Conservation (phyloP, 2,329 filamentous ascomycete species). For the Aspergillus oerlinghausenensis region DNA sequence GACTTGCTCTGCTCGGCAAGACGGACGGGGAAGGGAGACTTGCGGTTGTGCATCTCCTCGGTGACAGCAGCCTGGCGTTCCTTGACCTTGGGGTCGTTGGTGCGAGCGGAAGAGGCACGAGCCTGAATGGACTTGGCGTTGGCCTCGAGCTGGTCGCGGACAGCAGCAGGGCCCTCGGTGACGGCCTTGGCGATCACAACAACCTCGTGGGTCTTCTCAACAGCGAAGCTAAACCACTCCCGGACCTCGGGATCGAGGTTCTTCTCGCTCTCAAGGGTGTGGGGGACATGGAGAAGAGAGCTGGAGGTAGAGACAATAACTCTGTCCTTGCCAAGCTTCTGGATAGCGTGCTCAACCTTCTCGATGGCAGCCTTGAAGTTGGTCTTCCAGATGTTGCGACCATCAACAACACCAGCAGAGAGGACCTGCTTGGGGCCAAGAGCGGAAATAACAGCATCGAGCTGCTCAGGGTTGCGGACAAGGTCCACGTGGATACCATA, state of each 20-base stretch:
- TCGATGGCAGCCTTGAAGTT: conserved; percentile 96
- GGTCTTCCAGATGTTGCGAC: conserved; percentile 99
- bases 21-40: conserved; percentile 79
- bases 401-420: conserved; percentile 94
- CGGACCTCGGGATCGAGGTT: conserved; percentile 88
- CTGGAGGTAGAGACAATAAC: conserved; percentile 95
- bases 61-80: conserved; percentile 88
- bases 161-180: conserved; percentile 81
- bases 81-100: conserved; percentile 97
- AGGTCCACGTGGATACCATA: conserved; percentile 91
- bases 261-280: conserved; percentile 98
- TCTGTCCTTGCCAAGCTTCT: conserved; percentile 95
- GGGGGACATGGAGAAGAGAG: conserved; percentile 96
- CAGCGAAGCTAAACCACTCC: conserved; percentile 98
- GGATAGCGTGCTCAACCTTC: conserved; percentile 79
- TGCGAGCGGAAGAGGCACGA: conserved; percentile 86
- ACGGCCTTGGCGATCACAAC: conserved; percentile 94
- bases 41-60: conserved; percentile 81
- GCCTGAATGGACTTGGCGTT: conserved; percentile 92
- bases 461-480: conserved; percentile 97
- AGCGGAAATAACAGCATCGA: conserved; percentile 75
- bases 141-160: conserved; percentile 85
- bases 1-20: conserved; percentile 85
- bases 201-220: conserved; percentile 89
- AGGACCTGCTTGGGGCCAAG: conserved; percentile 86